phyloP scores from a whole-genome alignment of 108 stramenopile genomes.

The Nannochloropsis gaditana region DNA sequence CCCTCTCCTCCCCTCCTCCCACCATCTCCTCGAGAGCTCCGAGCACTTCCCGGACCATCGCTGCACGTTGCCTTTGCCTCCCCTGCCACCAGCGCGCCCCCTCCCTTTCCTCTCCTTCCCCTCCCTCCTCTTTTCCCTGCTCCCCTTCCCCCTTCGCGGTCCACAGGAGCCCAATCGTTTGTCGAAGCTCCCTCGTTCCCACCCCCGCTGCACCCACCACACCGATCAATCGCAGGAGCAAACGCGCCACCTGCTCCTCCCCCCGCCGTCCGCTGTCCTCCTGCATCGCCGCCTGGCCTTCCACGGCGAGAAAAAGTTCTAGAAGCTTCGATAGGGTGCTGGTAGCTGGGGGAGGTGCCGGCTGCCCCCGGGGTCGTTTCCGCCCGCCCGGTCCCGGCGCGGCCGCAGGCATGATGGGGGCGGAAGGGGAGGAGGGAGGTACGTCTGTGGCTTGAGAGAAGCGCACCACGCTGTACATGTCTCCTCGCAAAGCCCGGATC shows the following conservation, averaged over 20 bases:
- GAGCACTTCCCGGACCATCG: neutral
- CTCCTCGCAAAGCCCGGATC: neutral
- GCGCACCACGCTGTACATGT: slow-evolving; percentile 9
- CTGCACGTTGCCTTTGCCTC: neutral
- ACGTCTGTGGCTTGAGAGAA: neutral
- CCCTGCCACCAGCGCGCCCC: neutral
- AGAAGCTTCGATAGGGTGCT: slow-evolving; percentile 17
- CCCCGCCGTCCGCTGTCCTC: neutral
- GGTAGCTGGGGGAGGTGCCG: neutral
- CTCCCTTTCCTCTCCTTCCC: neutral
- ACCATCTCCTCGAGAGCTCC: neutral
- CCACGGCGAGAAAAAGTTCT: neutral
- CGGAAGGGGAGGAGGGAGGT: neutral
- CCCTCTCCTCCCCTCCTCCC: neutral
- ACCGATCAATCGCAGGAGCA: neutral
- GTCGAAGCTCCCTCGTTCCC: neutral
- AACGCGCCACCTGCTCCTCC: neutral
- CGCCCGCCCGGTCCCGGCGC: neutral
- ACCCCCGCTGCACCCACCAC: slow-evolving; percentile 1
- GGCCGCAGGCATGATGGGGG: neutral
- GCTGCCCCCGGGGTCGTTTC: neutral
- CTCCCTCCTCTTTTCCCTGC: neutral
- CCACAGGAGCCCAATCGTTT: neutral
- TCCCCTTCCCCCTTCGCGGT: neutral
- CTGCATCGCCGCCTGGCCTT: neutral